Evolutionary conservation across 2,329 filamentous ascomycete species (phyloP).

Genomic region (Teratosphaeria zuluensis): DNA sequence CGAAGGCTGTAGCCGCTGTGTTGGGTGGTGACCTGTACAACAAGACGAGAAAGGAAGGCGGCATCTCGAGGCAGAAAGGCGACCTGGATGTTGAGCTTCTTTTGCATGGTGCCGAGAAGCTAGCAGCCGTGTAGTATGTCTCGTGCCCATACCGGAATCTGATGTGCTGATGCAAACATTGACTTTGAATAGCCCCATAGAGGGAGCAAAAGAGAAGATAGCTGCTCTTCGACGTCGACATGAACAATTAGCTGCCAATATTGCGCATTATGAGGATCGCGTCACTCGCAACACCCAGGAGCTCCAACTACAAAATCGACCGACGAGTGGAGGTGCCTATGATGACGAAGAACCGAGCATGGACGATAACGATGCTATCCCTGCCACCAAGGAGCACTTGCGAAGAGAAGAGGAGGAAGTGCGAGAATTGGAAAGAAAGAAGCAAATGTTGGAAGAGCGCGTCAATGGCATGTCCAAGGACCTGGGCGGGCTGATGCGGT

Average conservation of each 20-base stretch:
- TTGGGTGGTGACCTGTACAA: slow-evolving; percentile 80
- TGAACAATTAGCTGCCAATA: slow-evolving; percentile 59
- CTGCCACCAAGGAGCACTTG: slow-evolving; percentile 60
- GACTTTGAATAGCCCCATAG: slow-evolving; percentile 47
- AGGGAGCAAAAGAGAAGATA: slow-evolving; percentile 70
- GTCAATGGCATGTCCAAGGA: slow-evolving; percentile 61
- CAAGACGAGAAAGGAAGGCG: slow-evolving; percentile 56
- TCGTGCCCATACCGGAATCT: not conserved
- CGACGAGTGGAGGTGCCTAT: slow-evolving; percentile 43
- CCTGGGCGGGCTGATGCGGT: slow-evolving; percentile 51
- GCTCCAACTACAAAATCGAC: slow-evolving; percentile 60
- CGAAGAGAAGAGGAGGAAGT: slow-evolving; percentile 61
- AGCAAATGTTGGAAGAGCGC: slow-evolving; percentile 51
- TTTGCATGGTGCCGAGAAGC: slow-evolving; percentile 76
- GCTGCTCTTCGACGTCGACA: slow-evolving; percentile 61
- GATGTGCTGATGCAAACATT: not conserved
- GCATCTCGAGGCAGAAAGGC: slow-evolving; percentile 39
- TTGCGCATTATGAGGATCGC: slow-evolving; percentile 69
- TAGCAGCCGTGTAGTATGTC: slow-evolving; percentile 71
- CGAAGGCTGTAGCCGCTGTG: slow-evolving; percentile 82
- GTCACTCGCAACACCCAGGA: slow-evolving; percentile 68
- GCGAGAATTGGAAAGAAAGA: slow-evolving; percentile 52
- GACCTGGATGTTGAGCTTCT: slow-evolving; percentile 82
- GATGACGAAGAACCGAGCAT: slow-evolving; percentile 44
- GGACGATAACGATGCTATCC: slow-evolving; percentile 22